Base-by-base conservation (phyloP, 306 rosid species). In the Amphicarpaea edgeworthii region DNA sequence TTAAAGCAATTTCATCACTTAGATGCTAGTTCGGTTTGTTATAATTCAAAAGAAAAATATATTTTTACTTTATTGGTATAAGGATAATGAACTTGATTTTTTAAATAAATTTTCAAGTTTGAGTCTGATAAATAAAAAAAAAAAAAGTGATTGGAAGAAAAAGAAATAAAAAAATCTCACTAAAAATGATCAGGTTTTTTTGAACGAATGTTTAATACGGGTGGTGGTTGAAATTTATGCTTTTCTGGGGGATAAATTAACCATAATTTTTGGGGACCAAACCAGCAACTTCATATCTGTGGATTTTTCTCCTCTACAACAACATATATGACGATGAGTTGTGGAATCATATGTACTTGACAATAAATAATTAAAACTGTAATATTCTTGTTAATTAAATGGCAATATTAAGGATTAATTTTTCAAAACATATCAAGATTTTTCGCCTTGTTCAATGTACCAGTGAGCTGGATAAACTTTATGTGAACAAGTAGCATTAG, bases 381-480 rank as follows among this genome's bases (percentile, higher is more conserved):
- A 16, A 68, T 72, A 66, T 76, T 72, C 60, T n/a, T n/a, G n/a
- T n/a, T n/a, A n/a, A n/a, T 72, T 66, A 72, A 24, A 26, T 20
- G 14, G 66, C 23, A 34, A 77, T n/a, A n/a, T 2, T 28, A 46
- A 63, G 21, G 41, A 34, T 9, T n/a, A n/a, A n/a, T n/a, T n/a
- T n/a, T 59, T 76, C 28, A 59, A 20, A 58, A 19, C 40, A 53
- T 16, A 66, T 49, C 70, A 60, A 66, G 37, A 41, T 58, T 65
- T 41, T 50, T 49, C 4, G 73, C 54, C 40, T n/a, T 16, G 87
- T 84, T 84, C 85, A 77, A 81, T 84, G 87, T 59, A 84, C 37
- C 75, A 37, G 8, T 26, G 71, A 59, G 47, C 65, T 72, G 63
- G 40, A 76, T 68, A 57, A 71, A 71, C 70, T 80, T 77, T 80